Conservation (phyloP, 2,329 filamentous ascomycete species). For the Berkeleyomyces basicola region DNA sequence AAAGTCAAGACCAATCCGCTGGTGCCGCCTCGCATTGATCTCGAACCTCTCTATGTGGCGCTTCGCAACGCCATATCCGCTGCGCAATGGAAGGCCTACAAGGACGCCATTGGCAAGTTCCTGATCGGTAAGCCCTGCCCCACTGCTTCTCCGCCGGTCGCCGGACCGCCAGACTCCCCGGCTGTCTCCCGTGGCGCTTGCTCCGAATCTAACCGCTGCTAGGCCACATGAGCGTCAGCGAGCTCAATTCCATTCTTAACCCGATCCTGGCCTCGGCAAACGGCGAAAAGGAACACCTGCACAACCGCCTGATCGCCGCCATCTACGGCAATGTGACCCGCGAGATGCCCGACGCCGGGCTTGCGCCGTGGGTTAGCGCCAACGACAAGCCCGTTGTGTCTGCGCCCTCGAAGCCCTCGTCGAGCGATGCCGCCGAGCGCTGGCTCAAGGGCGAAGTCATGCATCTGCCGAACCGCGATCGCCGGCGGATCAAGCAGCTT, state of each 20-base stretch:
- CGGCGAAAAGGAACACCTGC: constrained; percentile 44
- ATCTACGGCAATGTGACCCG: constrained; percentile 54
- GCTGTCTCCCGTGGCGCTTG: background rate
- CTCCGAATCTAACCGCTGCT: background rate
- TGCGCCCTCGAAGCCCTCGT: constrained; percentile 42
- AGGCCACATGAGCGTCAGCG: constrained; percentile 11
- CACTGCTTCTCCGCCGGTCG: background rate
- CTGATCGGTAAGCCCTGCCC: constrained; percentile 33
- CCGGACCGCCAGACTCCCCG: background rate
- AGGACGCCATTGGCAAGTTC: constrained; percentile 45
- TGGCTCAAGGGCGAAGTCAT: constrained; percentile 53
- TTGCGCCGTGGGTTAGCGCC: constrained; percentile 55
- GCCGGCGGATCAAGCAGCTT: constrained; percentile 50
- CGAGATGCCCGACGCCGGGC: constrained; percentile 50
- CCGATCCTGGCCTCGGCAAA: constrained; percentile 39
- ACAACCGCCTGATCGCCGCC: constrained; percentile 51
- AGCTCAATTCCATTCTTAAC: constrained; percentile 51
- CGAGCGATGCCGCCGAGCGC: constrained; percentile 48
- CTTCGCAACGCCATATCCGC: constrained; percentile 41
- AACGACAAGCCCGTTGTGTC: constrained; percentile 48
- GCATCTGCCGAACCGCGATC: constrained; percentile 49
- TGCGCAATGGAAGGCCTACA: constrained; percentile 49
- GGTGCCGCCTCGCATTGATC: constrained; percentile 48
- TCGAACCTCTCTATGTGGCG: constrained; percentile 46
- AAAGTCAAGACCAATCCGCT: constrained; percentile 46